Percentiles rank a stretch among this genome's conserved stretches.
Conservation (phyloP, 768 basidiomycete genomes). For the Lentinus tigrinus region DNA sequence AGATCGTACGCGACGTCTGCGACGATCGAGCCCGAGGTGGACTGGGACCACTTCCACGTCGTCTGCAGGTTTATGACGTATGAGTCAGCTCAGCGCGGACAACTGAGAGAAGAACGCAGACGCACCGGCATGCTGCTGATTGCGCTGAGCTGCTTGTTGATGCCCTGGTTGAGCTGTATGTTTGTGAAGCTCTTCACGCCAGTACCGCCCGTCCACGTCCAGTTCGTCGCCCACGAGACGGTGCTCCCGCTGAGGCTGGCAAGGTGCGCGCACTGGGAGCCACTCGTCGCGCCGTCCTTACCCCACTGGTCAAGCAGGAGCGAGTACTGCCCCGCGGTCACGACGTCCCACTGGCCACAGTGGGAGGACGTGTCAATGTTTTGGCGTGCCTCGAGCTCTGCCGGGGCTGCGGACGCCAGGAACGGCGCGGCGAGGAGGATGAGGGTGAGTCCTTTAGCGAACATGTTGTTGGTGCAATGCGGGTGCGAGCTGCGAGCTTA, state of each 20-base stretch:
- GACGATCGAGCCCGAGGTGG: constrained; percentile 39
- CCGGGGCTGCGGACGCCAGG: constrained; percentile 5
- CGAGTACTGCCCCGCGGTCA: constrained; percentile 45
- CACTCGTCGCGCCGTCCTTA: constrained; percentile 38
- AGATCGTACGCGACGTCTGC: constrained; percentile 63
- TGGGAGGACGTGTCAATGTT: constrained; percentile 25
- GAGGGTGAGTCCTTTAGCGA: constrained; percentile 4
- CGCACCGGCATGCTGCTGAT: constrained; percentile 58
- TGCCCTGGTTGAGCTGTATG: constrained; percentile 46
- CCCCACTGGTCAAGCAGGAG: constrained; percentile 52
- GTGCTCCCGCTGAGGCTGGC: constrained; percentile 40
- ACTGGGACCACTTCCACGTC: constrained; percentile 57
- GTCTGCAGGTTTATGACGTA: constrained; percentile 33
- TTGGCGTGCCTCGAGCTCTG: constrained; percentile 15
- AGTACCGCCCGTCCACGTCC: constrained; percentile 51
- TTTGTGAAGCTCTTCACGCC: constrained; percentile 65
- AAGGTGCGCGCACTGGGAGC: constrained; percentile 52
- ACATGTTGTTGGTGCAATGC: not conserved
- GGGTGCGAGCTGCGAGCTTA: not conserved
- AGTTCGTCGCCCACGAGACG: constrained; percentile 51
- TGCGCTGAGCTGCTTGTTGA: constrained; percentile 53
- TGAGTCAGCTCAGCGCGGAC: not conserved
- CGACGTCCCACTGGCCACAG: constrained; percentile 53
- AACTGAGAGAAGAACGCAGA: not conserved
- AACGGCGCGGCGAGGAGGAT: constrained; percentile 2